A percentile compares a stretch with the other conserved stretches of the same genome.
phyloP scores from a whole-genome alignment of 768 basidiomycete species.

The Xanthoconium purpureum region DNA sequence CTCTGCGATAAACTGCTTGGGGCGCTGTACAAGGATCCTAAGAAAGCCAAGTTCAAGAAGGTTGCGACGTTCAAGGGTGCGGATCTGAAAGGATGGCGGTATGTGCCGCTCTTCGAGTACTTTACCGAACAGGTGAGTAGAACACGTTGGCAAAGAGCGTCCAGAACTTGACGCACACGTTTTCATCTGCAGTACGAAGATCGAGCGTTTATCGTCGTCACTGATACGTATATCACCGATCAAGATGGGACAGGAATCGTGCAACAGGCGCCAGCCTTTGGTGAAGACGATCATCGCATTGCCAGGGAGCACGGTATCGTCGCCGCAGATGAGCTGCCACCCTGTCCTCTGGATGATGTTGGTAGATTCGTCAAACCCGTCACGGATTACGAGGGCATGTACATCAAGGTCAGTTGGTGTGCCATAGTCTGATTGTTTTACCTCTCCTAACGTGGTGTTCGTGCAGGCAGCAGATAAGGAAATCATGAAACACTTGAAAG shows the following conservation, averaged over 20 bases:
- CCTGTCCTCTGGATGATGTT: constrained; percentile 90
- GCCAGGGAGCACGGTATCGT: constrained; percentile 81
- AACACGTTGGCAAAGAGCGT: neutral
- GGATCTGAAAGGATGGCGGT: constrained; percentile 96
- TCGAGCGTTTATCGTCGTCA: constrained; percentile 83
- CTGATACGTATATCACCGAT: constrained; percentile 91
- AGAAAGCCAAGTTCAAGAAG: constrained; percentile 95
- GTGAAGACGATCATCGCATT: constrained; percentile 97
- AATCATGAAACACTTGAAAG: constrained; percentile 88
- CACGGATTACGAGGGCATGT: constrained; percentile 79
- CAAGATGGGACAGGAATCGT: constrained; percentile 96
- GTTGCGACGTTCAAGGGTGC: constrained; percentile 81
- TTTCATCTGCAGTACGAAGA: constrained; percentile 68
- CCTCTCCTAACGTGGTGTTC: neutral
- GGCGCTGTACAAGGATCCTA: constrained; percentile 93
- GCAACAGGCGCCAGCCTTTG: constrained; percentile 97
- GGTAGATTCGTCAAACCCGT: constrained; percentile 89
- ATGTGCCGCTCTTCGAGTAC: constrained; percentile 93
- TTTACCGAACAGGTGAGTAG: constrained; percentile 83
- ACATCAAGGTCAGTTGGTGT: constrained; percentile 72
- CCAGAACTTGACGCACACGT: neutral
- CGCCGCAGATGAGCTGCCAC: constrained; percentile 87
- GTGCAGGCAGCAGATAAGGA: constrained; percentile 87
- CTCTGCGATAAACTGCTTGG: constrained; percentile 82
- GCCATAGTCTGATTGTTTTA: neutral